Evolutionary conservation across 2,329 filamentous ascomycete genomes (phyloP).

Genomic region (Epicoccum sorghinum): DNA sequence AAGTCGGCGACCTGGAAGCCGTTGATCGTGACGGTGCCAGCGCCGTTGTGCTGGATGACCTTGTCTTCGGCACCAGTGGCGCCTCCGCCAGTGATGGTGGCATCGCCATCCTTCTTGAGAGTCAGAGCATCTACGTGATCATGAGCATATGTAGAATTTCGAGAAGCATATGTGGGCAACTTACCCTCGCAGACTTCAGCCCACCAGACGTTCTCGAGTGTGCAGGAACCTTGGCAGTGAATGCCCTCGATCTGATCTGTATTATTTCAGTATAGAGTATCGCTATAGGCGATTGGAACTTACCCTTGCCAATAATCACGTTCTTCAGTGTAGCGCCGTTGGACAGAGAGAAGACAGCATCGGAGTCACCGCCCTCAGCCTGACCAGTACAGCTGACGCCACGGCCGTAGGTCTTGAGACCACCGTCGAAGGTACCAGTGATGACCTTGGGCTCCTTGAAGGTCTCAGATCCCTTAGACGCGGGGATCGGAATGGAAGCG

Average conservation of each 20-base stretch:
- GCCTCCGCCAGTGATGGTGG: slow-evolving; percentile 48
- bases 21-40: slow-evolving; percentile 43
- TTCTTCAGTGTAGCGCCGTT: slow-evolving; percentile 58
- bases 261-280: no score
- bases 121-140: slow-evolving; percentile 37
- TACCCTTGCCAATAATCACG: slow-evolving; percentile 57
- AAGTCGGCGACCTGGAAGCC: slow-evolving; percentile 39
- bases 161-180: neutral
- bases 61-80: slow-evolving; percentile 46
- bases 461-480: slow-evolving; percentile 29
- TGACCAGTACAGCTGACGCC: slow-evolving; percentile 47
- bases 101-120: slow-evolving; percentile 39
- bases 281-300: no score
- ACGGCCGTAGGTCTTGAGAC: slow-evolving; percentile 32
- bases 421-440: slow-evolving; percentile 31
- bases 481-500: slow-evolving; percentile 28
- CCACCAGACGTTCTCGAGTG: slow-evolving; percentile 54
- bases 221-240: slow-evolving; percentile 51
- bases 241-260: slow-evolving; percentile 47
- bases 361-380: slow-evolving; percentile 50
- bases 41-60: slow-evolving; percentile 50
- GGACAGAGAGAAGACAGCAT: slow-evolving; percentile 59
- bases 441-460: slow-evolving; percentile 22
- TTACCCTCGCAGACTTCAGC: slow-evolving; percentile 44
- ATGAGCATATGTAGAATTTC: neutral